phyloP scores from a whole-genome alignment of 805 yeast genomes.

The Ogataea saltuana region DNA sequence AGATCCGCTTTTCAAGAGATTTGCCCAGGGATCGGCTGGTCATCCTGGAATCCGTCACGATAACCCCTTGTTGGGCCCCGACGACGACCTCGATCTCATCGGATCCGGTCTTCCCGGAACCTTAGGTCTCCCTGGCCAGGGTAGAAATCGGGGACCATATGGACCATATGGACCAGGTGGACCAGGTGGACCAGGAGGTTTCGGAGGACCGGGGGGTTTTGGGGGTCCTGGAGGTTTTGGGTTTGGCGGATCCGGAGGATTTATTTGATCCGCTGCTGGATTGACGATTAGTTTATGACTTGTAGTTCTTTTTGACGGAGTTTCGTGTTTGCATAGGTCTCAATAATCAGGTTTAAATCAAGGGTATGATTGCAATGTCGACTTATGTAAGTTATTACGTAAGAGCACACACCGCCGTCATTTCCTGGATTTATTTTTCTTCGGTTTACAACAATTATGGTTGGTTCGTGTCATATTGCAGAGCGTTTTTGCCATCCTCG shows the following conservation, averaged over 20 bases:
- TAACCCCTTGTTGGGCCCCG: constrained; percentile 50
- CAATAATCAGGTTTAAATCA: no score
- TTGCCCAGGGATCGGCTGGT: constrained; percentile 26
- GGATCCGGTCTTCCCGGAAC: constrained; percentile 49
- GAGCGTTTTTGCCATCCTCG: no score
- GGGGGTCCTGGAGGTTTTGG: constrained; percentile 5
- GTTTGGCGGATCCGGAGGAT: neutral
- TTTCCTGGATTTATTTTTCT: no score
- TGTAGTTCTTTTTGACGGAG: no score
- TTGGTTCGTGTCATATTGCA: no score
- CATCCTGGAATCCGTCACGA: constrained; percentile 54
- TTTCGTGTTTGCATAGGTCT: no score
- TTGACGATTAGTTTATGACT: no score
- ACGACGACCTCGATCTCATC: constrained; percentile 42
- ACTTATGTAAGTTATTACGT: no score
- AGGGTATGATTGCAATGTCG: no score
- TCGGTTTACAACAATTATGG: neutral
- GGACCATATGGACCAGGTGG: constrained; percentile 1
- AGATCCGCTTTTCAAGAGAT: constrained; percentile 50
- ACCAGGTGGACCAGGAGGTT: neutral
- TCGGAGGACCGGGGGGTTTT: neutral
- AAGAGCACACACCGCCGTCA: no score
- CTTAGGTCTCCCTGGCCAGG: constrained; percentile 14
- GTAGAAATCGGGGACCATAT: constrained; percentile 11
- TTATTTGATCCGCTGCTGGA: no score